Evolutionary conservation across 108 stramenopile genomes (phyloP), one percentile per base, ranked within the genome.

Genomic region (Skeletonema costatum): DNA sequence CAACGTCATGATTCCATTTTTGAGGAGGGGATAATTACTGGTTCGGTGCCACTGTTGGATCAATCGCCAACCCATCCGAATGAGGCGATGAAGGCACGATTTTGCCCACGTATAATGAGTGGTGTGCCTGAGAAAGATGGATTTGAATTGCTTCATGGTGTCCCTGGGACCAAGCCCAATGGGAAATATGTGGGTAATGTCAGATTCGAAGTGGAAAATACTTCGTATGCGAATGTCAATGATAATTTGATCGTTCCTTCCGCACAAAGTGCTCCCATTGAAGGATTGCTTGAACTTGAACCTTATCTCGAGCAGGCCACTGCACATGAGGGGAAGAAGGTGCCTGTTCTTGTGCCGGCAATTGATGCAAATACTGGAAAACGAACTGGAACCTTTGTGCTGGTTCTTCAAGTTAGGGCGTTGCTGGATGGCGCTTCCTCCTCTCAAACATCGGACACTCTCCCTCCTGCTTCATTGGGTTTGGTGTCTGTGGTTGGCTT

Each of bases 401-500:
- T 88, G 32, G 65, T 80, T 48, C 76, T 93, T 60, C 71, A 86
- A 48, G 84, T 89, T 7, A 77, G 56, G 53, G 65, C 12, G 64
- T 21, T 50, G 76, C 25, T 84, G 86, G 29, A 64, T 64, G 33
- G 62, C 21, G 68, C 10, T 36, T 48, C 64, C 36, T 10, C 51
- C 16, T 21, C 65, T 19, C 58, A 19, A 32, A 41, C 42, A 38
- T 14, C 21, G 39, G 16, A 60, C 9, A 29, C 14, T 7, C 38
- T 66, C 4, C 3, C 46, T 14, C 63, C 78, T 11, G 31, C 76
- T 29, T 68, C 48, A 25, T 46, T 30, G 63, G 94, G 92, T 46
- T 80, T 95, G 60, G 74, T 92, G 2, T 76, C 85, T 14, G 67
- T 90, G 14, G 81, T 88, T 5, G 94, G 94, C 33, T 71, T 95